phyloP scores from a whole-genome alignment of 140 eudicot genomes.

The Erigeron philadelphicus region DNA sequence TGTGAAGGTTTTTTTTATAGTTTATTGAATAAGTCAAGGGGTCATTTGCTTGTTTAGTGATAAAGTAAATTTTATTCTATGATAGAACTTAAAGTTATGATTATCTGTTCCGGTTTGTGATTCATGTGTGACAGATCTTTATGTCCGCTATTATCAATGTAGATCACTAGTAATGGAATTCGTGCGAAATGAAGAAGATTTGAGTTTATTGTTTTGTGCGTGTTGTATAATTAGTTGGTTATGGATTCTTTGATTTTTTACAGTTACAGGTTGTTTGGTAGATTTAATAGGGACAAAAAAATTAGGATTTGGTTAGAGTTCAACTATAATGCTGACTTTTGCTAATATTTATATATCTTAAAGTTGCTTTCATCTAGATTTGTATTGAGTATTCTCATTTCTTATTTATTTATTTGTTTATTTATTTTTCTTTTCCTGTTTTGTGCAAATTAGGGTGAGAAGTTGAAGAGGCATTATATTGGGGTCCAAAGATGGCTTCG shows the following conservation, averaged over 20 bases:
- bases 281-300: constrained; percentile 19
- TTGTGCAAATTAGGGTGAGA: constrained; percentile 21
- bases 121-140: constrained; percentile 7
- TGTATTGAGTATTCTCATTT: constrained; percentile 4
- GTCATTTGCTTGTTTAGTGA: background rate
- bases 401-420: background rate
- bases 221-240: background rate
- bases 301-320: constrained; percentile 30
- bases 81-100: background rate
- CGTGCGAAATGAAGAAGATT: constrained; percentile 11
- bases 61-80: background rate
- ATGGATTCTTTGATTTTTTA: background rate
- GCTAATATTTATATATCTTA: constrained; percentile 16
- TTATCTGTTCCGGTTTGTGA: constrained; percentile 12
- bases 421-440: background rate
- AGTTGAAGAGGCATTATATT: constrained; percentile 20
- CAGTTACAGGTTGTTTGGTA: constrained; percentile 24
- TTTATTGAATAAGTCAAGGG: constrained; percentile 5
- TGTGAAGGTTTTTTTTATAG: background rate
- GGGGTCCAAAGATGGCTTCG: constrained; percentile 51
- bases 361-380: constrained; percentile 22
- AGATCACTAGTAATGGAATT: background rate
- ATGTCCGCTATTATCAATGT: background rate
- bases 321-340: constrained; percentile 39
- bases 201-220: background rate